Conservation (phyloP, 2,329 filamentous ascomycete species). For the Chaetomiaceae sp. region DNA sequence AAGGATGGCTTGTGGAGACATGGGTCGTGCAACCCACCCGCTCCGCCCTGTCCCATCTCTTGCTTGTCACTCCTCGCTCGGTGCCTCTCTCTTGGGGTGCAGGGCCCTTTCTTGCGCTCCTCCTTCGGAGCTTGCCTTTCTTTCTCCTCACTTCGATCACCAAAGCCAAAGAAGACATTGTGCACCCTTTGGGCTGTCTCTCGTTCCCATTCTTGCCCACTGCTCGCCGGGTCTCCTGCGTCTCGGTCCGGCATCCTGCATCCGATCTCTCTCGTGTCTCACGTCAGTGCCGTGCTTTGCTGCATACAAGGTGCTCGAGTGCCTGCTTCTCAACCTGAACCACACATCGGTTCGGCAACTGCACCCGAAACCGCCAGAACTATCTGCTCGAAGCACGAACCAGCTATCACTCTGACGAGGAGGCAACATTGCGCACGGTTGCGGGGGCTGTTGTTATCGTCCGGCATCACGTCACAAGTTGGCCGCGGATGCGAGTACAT, state of each 20-base stretch:
- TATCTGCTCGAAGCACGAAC: no score
- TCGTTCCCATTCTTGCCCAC: constrained; percentile 8
- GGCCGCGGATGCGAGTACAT: not conserved
- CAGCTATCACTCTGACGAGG: no score
- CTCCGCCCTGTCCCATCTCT: constrained; percentile 19
- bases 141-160: constrained; percentile 12
- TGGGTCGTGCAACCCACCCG: constrained; percentile 23
- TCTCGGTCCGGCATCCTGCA: not conserved
- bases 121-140: constrained; percentile 15
- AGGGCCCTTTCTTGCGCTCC: constrained; percentile 2
- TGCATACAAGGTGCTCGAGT: not conserved
- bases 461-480: no score
- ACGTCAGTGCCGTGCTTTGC: not conserved
- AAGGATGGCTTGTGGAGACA: constrained; percentile 12
- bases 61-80: constrained; percentile 20
- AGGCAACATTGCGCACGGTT: no score
- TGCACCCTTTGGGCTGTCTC: constrained; percentile 14
- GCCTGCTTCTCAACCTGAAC: not conserved
- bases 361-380: no score
- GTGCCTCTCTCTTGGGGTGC: constrained; percentile 16
- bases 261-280: not conserved
- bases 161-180: constrained; percentile 13
- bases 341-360: not conserved
- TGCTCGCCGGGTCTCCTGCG: not conserved
- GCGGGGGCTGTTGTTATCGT: no score